Conservation (phyloP, 2,329 filamentous ascomycete genomes). For the Trichoderma sp. region DNA sequence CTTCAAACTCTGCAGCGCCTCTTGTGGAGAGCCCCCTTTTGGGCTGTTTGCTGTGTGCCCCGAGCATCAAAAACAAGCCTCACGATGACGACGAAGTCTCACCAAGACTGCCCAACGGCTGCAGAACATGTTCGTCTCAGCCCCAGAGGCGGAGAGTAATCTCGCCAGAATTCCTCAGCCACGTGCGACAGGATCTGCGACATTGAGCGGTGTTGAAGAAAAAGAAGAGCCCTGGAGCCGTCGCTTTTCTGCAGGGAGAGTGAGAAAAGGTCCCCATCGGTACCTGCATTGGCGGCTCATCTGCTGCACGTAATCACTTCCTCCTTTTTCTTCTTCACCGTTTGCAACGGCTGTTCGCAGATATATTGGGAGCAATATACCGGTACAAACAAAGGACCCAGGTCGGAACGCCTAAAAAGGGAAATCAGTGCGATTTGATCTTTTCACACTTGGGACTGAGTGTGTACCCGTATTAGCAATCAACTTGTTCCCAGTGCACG, state of each 20-base stretch:
- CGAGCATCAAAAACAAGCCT: not conserved
- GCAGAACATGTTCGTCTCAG: not conserved
- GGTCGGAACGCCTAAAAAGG: not conserved
- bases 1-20: not conserved
- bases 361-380: not conserved
- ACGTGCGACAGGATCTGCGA: conserved; percentile 10
- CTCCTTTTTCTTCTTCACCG: not conserved
- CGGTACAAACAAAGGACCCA: not conserved
- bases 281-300: not conserved
- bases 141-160: conserved; percentile 1
- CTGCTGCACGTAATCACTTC: not conserved
- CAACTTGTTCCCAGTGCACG: not conserved
- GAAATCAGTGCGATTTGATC: not conserved
- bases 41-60: not conserved
- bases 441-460: not conserved
- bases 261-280: not conserved
- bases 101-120: not conserved
- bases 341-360: not conserved
- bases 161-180: not conserved
- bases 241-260: conserved; percentile 12
- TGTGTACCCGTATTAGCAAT: not conserved
- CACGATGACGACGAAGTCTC: not conserved
- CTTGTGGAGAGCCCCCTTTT: conserved; percentile 13
- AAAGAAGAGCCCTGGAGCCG: too few species aligned
- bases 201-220: conserved; percentile 11